Conservation (phyloP, 305 asterid genomes). For the Solanum chacoense region DNA sequence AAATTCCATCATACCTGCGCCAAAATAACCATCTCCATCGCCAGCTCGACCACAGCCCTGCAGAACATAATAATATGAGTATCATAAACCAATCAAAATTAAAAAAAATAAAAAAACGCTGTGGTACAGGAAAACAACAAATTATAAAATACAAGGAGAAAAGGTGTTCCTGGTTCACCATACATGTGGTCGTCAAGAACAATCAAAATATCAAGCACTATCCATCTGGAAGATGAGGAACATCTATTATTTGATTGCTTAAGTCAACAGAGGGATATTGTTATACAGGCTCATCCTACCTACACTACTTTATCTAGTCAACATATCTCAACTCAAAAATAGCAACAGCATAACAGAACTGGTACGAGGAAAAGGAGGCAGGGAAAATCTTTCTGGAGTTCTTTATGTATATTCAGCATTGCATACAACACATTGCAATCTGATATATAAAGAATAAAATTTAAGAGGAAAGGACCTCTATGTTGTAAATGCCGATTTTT, state of each 20-base stretch:
- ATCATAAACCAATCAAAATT: not conserved
- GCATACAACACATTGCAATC: not conserved
- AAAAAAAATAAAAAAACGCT: not conserved
- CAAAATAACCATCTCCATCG: slow-evolving; percentile 47
- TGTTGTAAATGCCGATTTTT: slow-evolving; percentile 84
- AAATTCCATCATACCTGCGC: slow-evolving; percentile 40
- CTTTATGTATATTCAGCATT: not conserved
- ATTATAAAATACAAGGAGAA: not conserved
- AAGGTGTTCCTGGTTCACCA: not conserved
- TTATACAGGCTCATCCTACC: not conserved
- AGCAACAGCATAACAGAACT: not conserved
- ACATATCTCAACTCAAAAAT: not conserved
- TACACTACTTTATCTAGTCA: not conserved
- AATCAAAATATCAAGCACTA: not conserved
- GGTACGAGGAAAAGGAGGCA: not conserved
- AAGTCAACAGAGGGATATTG: not conserved
- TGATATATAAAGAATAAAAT: not conserved
- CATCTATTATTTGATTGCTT: not conserved
- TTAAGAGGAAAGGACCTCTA: slow-evolving; percentile 51
- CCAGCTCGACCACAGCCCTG: slow-evolving; percentile 85
- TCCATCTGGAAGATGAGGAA: not conserved
- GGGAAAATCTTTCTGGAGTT: not conserved
- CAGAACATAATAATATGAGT: slow-evolving; percentile 6
- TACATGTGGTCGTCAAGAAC: not conserved
- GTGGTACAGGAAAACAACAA: not conserved